These are phyloP conservation scores for Paramecium octaurelia DNA, from an alignment of 73 alveolate species.

Conservation along the genomic window DNA sequence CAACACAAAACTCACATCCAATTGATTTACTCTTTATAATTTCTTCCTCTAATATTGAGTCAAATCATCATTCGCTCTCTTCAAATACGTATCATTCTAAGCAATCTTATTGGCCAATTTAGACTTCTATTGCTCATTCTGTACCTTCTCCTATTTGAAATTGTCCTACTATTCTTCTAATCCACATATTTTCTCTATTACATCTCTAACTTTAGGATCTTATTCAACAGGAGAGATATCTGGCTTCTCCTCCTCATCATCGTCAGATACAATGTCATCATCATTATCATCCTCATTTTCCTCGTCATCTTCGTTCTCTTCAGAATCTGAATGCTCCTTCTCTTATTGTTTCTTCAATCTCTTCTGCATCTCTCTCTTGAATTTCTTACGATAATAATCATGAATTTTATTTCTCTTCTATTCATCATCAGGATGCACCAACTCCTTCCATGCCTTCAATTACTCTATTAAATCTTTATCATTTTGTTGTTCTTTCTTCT, in stretches of 20 bases:
- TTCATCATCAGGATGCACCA: constrained; percentile 85
- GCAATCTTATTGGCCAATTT: constrained; percentile 52
- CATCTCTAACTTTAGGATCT: constrained; percentile 81
- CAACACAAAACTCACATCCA: constrained; percentile 73
- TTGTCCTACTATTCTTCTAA: constrained; percentile 75
- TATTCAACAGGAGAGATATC: constrained; percentile 82
- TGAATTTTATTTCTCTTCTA: constrained; percentile 75
- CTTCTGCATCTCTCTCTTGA: constrained; percentile 67
- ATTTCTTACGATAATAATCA: constrained; percentile 72
- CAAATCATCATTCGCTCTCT: constrained; percentile 83
- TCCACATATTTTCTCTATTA: constrained; percentile 68
- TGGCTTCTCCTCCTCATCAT: constrained; percentile 84
- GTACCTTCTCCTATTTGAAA: constrained; percentile 66
- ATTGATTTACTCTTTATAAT: constrained; percentile 80
- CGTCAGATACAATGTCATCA: constrained; percentile 72
- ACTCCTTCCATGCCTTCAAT: constrained; percentile 80
- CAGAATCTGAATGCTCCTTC: constrained; percentile 78
- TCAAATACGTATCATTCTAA: constrained; percentile 57
- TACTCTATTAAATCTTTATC: constrained; percentile 76
- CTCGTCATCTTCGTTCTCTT: constrained; percentile 65
- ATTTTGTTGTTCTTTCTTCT: constrained; percentile 73
- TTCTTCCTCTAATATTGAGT: constrained; percentile 84
- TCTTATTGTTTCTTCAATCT: constrained; percentile 69
- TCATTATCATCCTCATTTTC: constrained; percentile 83
- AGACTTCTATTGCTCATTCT: constrained; percentile 71